These are phyloP conservation scores for Dalbergia oliveri DNA, from an alignment of 306 rosid species.

Conservation along the genomic window DNA sequence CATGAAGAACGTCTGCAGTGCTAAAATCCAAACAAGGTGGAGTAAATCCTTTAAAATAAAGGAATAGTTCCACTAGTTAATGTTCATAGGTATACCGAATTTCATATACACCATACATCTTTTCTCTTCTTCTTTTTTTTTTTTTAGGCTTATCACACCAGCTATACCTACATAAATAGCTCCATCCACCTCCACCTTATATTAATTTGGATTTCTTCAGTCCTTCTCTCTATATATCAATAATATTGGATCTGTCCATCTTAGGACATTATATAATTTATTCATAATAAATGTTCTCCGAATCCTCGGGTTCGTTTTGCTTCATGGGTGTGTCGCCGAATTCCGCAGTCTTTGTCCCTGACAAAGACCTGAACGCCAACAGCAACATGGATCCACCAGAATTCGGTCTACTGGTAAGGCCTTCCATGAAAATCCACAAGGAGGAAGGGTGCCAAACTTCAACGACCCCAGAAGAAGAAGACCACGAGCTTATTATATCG, in stretches of 20 bases:
- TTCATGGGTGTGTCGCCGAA: conserved; percentile 50
- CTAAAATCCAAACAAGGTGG: conserved; percentile 27
- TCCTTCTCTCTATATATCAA: neutral
- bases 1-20: conserved; percentile 50
- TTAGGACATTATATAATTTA: neutral
- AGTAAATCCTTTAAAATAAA: conserved; percentile 39
- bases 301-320: conserved; percentile 28
- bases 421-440: conserved; percentile 23
- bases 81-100: conserved; percentile 7
- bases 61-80: neutral
- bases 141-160: neutral
- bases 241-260: neutral
- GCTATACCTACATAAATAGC: neutral
- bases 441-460: conserved; percentile 28
- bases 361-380: conserved; percentile 46
- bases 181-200: neutral
- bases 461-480: neutral
- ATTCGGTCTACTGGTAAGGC: conserved; percentile 44
- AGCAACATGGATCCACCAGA: conserved; percentile 27
- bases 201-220: neutral
- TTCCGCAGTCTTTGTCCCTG: conserved; percentile 54
- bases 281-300: neutral
- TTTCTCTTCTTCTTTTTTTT: neutral
- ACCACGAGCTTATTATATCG: neutral
- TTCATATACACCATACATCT: conserved; percentile 27